phyloP scores from a whole-genome alignment of 495 filamentous ascomycete species.

The Extremus antarcticus region DNA sequence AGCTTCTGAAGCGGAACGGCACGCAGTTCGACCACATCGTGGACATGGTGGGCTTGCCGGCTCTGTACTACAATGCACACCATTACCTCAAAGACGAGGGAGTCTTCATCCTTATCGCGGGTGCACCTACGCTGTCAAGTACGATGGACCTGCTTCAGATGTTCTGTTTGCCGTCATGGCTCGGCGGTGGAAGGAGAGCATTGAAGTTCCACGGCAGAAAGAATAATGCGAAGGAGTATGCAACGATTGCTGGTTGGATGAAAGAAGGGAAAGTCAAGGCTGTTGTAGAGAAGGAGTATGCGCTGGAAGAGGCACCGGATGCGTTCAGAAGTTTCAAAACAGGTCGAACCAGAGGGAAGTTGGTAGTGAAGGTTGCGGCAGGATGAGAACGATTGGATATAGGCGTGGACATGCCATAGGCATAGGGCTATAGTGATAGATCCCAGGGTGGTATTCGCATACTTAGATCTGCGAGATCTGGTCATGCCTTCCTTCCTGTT shows the following conservation, averaged over 20 bases:
- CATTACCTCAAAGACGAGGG: conserved; percentile 44
- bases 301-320: conserved; percentile 49
- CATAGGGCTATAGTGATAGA: no score
- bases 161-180: conserved; percentile 40
- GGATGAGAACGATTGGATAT: no score
- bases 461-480: no score
- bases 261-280: conserved; percentile 49
- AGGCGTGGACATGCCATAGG: no score
- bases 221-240: conserved; percentile 37
- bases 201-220: conserved; percentile 37
- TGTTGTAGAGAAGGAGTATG: conserved; percentile 49
- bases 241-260: conserved; percentile 48
- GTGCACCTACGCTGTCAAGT: conserved; percentile 1
- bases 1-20: conserved; percentile 38
- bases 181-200: conserved; percentile 56
- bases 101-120: conserved; percentile 45
- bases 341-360: conserved; percentile 55
- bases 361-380: conserved; percentile 46
- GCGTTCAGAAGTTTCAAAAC: conserved; percentile 55
- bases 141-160: conserved; percentile 22
- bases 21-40: conserved; percentile 44
- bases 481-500: no score
- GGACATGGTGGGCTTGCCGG: conserved; percentile 49
- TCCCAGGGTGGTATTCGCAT: no score
- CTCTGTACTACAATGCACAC: conserved; percentile 45